Evolutionary conservation across 192 early-diverging fungal genomes (phyloP).

Genomic region (Coemansia sp.): DNA sequence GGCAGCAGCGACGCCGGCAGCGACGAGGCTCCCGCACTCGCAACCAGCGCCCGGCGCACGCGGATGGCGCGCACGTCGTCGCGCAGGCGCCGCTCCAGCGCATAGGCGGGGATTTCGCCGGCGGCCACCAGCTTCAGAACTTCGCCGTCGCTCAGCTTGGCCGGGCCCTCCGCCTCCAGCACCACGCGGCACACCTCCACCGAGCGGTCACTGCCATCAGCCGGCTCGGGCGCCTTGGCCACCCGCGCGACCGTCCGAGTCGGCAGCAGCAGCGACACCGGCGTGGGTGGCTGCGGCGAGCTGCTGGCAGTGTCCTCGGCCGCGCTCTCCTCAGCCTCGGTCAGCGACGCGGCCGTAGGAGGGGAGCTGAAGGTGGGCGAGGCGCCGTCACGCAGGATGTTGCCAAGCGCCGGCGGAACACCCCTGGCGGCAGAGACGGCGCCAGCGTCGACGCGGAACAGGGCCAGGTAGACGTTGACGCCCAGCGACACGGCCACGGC

Average conservation of each 20-base stretch:
- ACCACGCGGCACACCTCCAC: conserved; percentile 46
- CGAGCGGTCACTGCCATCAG: conserved; percentile 19
- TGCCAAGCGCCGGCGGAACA: conserved; percentile 20
- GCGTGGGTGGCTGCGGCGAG: not conserved
- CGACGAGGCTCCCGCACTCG: conserved; percentile 62
- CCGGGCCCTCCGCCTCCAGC: conserved; percentile 33
- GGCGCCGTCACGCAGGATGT: conserved; percentile 14
- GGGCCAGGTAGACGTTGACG: conserved; percentile 44
- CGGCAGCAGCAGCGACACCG: not conserved
- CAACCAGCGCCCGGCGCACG: conserved; percentile 76
- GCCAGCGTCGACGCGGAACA: conserved; percentile 16
- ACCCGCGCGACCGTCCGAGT: not conserved
- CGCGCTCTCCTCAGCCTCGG: conserved; percentile 20
- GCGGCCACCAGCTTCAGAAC: conserved; percentile 65
- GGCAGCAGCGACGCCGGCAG: conserved; percentile 70
- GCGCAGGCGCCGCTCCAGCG: conserved; percentile 81
- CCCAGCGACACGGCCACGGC: conserved; percentile 42
- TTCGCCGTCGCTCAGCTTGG: conserved; percentile 70
- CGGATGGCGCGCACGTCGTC: conserved; percentile 81
- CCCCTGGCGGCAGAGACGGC: not conserved
- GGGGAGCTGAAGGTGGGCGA: not conserved
- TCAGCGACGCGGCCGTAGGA: not conserved
- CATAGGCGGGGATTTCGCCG: conserved; percentile 76
- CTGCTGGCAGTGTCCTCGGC: conserved; percentile 3
- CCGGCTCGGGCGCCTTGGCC: not conserved